Base-by-base conservation (phyloP, 2,329 filamentous ascomycete species). In the Talaromyces marneffei region DNA sequence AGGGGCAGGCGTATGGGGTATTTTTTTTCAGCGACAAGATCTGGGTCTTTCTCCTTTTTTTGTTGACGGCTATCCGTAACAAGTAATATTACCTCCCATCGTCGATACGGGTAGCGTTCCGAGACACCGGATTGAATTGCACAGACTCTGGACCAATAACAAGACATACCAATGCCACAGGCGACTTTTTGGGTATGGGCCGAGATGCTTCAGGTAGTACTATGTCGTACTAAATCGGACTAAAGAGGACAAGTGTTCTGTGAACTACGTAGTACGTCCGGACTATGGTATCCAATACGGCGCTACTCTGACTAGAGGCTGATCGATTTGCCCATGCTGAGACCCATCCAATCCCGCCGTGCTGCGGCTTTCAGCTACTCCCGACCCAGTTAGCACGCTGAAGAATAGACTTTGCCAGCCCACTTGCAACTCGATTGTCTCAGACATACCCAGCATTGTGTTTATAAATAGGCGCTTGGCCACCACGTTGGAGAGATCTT, bases 361-460 rank as follows among this genome's bases (percentile, higher is more conserved):
- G 23, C 52, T 20, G 31, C 23, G 31, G 52, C 31, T 39, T 54
- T 39, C 18, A 35, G 35, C 52, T 39, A 54, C 12, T 54, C 52
- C 52, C 5, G n/a, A 18, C 4, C 2, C 20, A 27, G 52, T 31
- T 54, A 54, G 52, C 33, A 6, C 10, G 18, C 18, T 27, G 42
- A 46, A 46, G 20, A 16, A 27, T 46, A n/a, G 42, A 23, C 40
- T 42, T 42, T 42, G 40, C 18, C n/a, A n/a, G n/a, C n/a, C n/a
- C n/a, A n/a, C 39, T 20, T 53, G 48, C 27, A 42, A 23, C 18
- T 46, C 23, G 23, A 29, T 48, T 55, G 52, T 55, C 52, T 55
- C 16, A 55, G 52, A 55, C 52, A 55, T 25, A 25, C n/a, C 37
- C 52, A 54, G 46, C 46, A n/a, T 50, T 50, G 27, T 33, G 48